Conservation (phyloP, 1,284 basidiomycete species). For the Cutaneotrichosporon sp. region DNA sequence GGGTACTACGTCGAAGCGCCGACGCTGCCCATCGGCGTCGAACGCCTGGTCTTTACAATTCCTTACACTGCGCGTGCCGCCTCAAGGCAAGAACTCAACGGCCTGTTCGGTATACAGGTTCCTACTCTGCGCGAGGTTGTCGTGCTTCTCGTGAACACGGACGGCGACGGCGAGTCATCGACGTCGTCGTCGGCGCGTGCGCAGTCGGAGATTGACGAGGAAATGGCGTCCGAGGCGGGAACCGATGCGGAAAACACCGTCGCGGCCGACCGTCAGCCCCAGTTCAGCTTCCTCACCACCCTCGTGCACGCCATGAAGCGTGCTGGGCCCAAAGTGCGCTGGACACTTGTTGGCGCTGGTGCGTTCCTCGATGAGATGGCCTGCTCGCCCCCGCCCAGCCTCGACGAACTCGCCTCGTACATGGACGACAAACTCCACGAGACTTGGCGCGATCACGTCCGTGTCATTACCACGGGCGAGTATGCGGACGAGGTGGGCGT, state of each 20-base stretch:
- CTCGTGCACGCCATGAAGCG: neutral
- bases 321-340: neutral
- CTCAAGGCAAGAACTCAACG: neutral
- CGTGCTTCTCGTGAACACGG: conserved; percentile 1
- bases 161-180: neutral
- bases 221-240: too few species aligned
- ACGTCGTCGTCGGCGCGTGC: neutral
- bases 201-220: too few species aligned
- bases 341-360: neutral
- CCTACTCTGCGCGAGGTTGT: neutral
- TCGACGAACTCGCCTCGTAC: neutral
- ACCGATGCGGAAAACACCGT: too few species aligned
- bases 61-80: neutral
- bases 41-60: neutral
- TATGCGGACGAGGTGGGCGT: neutral
- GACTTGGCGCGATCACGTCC: neutral
- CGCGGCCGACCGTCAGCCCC: neutral
- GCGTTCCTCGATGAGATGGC: conserved; percentile 4
- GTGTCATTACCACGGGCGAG: neutral
- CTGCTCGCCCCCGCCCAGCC: neutral
- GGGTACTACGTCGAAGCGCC: neutral
- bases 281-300: neutral
- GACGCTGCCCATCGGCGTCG: neutral
- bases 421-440: neutral
- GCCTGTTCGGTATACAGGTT: neutral